Evolutionary conservation across 257 asterid species (phyloP), one percentile per base, ranked within the genome.

Genomic region (Capsicum baccatum): DNA sequence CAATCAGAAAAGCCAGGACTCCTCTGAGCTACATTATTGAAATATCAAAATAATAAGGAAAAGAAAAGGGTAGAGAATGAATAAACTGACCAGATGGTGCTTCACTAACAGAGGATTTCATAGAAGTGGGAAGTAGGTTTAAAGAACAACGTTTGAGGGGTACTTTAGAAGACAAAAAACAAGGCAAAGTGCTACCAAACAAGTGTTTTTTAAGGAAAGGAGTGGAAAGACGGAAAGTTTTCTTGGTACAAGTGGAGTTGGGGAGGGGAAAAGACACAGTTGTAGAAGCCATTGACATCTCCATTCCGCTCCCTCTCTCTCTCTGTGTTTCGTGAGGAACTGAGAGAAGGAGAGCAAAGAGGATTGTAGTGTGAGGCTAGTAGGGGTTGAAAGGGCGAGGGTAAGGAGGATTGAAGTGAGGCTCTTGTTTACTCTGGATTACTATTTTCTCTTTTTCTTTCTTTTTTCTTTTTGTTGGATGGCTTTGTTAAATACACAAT

Each of bases 101-200:
- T 48, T 87, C 83, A 79, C 98, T 92, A 81, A 92, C 95, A 0
- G 99, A 89, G 91, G 98, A 94, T 83, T 89, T 92, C 57, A 94
- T 84, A 58, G 97, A 86, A 89, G 76, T 89, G 55, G 73, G 87
- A 79, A 84, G 60, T 60, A 87, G 91, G 88, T 15, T 83, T 80
- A 86, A 84, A 4, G 91, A 88, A 83, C 56, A 17, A 33, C 60
- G 16, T 35, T 66, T 74, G 47, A 80, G 26, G 19, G 89, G 68
- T 73, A 85, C 47, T 19, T 88, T 84, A 3, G 88, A 76, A 82
- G 89, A 85, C 8, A 90, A 79, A 68, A 85, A 87, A 50, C 81
- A 55, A 54, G 87, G 83, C 79, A 92, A 86, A 59, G 87, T 82
- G 82, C 86, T 81, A 9, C 96, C 95, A 73, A 85, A 85, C 79